Base-by-base conservation (phyloP, 306 rosid species). In the Carpinus fangiana region DNA sequence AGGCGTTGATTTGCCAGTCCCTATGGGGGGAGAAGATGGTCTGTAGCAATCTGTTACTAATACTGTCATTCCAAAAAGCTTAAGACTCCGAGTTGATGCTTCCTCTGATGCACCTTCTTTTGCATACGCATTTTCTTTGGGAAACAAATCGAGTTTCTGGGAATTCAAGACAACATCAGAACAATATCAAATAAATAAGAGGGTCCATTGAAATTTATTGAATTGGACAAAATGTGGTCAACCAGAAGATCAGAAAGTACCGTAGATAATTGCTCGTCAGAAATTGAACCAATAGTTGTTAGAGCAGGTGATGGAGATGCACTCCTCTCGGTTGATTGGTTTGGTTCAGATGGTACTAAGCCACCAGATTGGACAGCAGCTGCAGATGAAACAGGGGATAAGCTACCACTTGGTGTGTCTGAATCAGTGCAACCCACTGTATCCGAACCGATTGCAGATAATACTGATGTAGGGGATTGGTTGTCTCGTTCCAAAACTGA, bases 1-100 rank as follows among this genome's bases (percentile, higher is more conserved):
- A 57, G 84, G 66, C 52, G 55, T 34, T 28, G 82, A 75, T 69
- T 87, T 86, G 67, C 73, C 66, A 28, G 76, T 23, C 18, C 59
- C 90, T 8, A 7, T 20, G 5, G 65, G 73, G 34, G 76, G 57
- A 73, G 86, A 81, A n/a, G 81, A 76, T 18, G 86, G 79, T 61
- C 73, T 60, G 36, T 82, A 54, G 52, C 87, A 81, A 79, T 89
- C 86, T 45, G 83, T 67, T 52, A 93, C 79, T 11, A 86, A n/a
- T 2, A 91, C 81, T 53, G 89, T 91, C 56, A 85, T 81, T 50
- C 98, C 98, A 38, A 93, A 91, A 70, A 93, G 97, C 85, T 89
- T 93, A 55, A 93, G 84, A 76, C 82, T 86, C 14, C 86, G 82
- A 10, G 77, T 9, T 2, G 88, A 81, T 43, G 80, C 79, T 80